Percentiles rank a stretch among this genome's conserved stretches.
Evolutionary conservation across 1,284 basidiomycete genomes (phyloP).

Genomic region (Ceratobasidium sp.): DNA sequence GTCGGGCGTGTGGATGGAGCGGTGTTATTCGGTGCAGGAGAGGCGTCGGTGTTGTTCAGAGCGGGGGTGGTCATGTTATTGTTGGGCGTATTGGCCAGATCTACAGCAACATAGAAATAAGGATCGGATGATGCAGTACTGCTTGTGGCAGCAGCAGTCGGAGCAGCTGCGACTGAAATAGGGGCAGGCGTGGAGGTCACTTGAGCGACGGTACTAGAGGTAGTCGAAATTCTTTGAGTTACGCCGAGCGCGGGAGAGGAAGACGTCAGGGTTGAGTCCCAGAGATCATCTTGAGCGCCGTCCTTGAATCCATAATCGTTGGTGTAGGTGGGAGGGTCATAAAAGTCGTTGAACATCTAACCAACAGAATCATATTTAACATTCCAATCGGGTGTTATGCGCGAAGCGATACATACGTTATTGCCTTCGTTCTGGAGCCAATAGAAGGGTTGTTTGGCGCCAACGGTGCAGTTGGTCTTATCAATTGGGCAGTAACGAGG

Average conservation of each 20-base stretch:
- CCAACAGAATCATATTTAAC: background rate
- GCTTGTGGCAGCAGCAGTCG: background rate
- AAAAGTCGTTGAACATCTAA: slow-evolving; percentile 63
- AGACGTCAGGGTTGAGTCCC: slow-evolving; percentile 45
- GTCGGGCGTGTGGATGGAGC: slow-evolving; percentile 7
- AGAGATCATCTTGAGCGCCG: slow-evolving; percentile 69
- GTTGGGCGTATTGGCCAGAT: background rate
- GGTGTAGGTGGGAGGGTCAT: slow-evolving; percentile 63
- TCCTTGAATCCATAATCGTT: slow-evolving; percentile 64
- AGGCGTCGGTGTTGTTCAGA: background rate
- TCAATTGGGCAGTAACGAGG: slow-evolving; percentile 61
- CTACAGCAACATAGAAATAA: slow-evolving; percentile 12
- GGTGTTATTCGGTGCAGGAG: background rate
- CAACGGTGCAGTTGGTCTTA: slow-evolving; percentile 71
- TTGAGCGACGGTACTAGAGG: background rate
- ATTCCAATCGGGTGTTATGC: background rate
- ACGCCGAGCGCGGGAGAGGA: background rate
- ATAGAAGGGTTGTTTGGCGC: slow-evolving; percentile 68
- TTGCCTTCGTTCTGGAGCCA: slow-evolving; percentile 68
- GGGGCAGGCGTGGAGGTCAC: background rate
- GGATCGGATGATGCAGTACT: background rate
- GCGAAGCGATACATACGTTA: slow-evolving; percentile 55
- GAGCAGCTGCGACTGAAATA: slow-evolving; percentile 1
- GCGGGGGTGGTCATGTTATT: slow-evolving; percentile 4
- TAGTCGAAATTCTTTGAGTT: background rate